Conservation (phyloP, 139 green algal genomes). For the Desmodesmus armatus region DNA sequence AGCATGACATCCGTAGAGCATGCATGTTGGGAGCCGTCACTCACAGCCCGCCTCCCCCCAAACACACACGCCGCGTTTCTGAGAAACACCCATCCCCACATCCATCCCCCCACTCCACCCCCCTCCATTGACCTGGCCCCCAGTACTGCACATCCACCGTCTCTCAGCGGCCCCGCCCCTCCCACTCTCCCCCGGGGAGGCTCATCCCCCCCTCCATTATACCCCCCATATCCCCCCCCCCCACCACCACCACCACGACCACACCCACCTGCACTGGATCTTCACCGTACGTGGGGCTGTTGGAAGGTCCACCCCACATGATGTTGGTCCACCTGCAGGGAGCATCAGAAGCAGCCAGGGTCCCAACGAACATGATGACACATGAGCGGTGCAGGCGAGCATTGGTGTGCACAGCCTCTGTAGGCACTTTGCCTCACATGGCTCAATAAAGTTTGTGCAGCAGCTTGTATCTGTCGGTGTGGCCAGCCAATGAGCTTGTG, state of each 20-base stretch:
- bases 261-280: conserved; percentile 8
- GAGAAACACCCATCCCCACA: too few species aligned
- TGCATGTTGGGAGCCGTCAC: neutral
- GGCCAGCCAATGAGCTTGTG: too few species aligned
- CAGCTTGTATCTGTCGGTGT: too few species aligned
- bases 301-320: neutral
- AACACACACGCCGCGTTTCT: neutral
- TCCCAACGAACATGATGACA: neutral
- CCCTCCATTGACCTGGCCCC: neutral
- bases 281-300: neutral
- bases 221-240: too few species aligned
- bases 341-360: neutral
- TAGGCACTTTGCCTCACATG: neutral
- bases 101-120: too few species aligned
- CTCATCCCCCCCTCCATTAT: neutral
- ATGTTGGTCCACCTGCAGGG: neutral
- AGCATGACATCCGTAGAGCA: neutral
- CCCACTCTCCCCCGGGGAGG: neutral
- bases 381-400: neutral
- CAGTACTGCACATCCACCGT: neutral
- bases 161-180: neutral
- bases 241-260: too few species aligned
- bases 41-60: neutral
- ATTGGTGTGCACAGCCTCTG: neutral
- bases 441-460: too few species aligned